These are phyloP conservation scores for Endocarpon pusillum DNA, from an alignment of 495 filamentous ascomycete genomes.

Conservation along the genomic window DNA sequence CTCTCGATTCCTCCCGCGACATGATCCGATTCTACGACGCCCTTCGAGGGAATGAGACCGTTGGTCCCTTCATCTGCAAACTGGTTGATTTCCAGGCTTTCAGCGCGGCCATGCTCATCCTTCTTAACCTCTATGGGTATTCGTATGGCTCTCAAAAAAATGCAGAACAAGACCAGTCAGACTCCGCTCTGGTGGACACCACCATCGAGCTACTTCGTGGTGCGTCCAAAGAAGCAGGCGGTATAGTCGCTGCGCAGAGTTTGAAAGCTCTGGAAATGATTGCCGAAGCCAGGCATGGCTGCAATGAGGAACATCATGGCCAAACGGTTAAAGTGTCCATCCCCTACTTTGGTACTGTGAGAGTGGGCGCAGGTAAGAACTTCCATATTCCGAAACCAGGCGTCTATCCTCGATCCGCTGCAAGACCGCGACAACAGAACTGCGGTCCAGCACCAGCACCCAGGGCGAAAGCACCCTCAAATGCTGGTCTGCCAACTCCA, in stretches of 20 bases:
- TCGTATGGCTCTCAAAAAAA: slow-evolving; percentile 10
- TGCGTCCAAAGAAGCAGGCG: slow-evolving; percentile 23
- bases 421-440: neutral
- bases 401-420: neutral
- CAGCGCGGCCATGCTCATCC: slow-evolving; percentile 30
- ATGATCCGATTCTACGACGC: slow-evolving; percentile 25
- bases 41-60: slow-evolving; percentile 18
- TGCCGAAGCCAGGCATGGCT: slow-evolving; percentile 5
- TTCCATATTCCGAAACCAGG: slow-evolving; percentile 4
- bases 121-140: slow-evolving; percentile 29
- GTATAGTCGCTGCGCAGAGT: slow-evolving; percentile 31
- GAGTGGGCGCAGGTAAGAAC: slow-evolving; percentile 18
- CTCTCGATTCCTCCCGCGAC: slow-evolving; percentile 31
- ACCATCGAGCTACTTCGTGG: slow-evolving; percentile 24
- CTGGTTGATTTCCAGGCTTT: slow-evolving; percentile 38
- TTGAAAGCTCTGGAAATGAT: slow-evolving; percentile 26
- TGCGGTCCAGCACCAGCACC: neutral
- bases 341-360: slow-evolving; percentile 29
- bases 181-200: slow-evolving; percentile 27
- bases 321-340: slow-evolving; percentile 20
- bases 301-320: neutral
- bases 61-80: slow-evolving; percentile 29
- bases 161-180: slow-evolving; percentile 21
- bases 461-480: slow-evolving; percentile 1
- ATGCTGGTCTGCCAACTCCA: slow-evolving; percentile 1